Conservation (phyloP, 2,329 filamentous ascomycete species). For the Fusarium denticulatum region DNA sequence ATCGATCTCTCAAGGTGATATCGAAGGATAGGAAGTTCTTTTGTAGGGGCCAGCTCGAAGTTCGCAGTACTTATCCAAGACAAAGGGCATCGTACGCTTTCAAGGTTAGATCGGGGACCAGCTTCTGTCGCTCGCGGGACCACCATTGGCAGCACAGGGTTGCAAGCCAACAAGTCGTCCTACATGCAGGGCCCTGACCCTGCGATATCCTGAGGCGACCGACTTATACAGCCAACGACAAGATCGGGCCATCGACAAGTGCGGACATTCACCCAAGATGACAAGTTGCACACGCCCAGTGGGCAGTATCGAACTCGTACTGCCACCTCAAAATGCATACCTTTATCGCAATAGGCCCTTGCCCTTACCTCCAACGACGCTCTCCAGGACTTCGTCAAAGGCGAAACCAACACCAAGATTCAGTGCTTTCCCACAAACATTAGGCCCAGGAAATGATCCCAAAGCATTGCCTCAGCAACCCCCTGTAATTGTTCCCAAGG, state of each 20-base stretch:
- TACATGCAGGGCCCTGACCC: constrained; percentile 20
- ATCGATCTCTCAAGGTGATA: background rate
- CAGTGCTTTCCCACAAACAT: constrained; percentile 29
- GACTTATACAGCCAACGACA: background rate
- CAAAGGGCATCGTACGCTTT: constrained; percentile 23
- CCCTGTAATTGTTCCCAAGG: constrained; percentile 10
- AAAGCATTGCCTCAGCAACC: constrained; percentile 29
- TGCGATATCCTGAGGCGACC: constrained; percentile 5
- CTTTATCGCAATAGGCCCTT: constrained; percentile 37
- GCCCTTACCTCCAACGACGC: constrained; percentile 30
- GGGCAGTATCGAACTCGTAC: constrained; percentile 30
- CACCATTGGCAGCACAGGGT: constrained; percentile 13
- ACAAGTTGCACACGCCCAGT: constrained; percentile 20
- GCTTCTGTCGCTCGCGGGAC: constrained; percentile 14
- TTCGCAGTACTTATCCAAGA: constrained; percentile 1
- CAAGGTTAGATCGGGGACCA: constrained; percentile 7
- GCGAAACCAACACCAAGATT: constrained; percentile 21
- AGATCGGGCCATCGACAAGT: background rate
- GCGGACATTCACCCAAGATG: constrained; percentile 20
- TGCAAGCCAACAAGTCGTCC: constrained; percentile 23
- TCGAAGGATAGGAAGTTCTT: background rate
- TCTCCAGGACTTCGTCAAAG: constrained; percentile 12
- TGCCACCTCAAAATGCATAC: constrained; percentile 38
- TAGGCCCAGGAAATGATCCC: constrained; percentile 34
- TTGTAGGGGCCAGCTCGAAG: constrained; percentile 1